phyloP scores from a whole-genome alignment of 495 filamentous ascomycete species.

The Bombardia bombarda region DNA sequence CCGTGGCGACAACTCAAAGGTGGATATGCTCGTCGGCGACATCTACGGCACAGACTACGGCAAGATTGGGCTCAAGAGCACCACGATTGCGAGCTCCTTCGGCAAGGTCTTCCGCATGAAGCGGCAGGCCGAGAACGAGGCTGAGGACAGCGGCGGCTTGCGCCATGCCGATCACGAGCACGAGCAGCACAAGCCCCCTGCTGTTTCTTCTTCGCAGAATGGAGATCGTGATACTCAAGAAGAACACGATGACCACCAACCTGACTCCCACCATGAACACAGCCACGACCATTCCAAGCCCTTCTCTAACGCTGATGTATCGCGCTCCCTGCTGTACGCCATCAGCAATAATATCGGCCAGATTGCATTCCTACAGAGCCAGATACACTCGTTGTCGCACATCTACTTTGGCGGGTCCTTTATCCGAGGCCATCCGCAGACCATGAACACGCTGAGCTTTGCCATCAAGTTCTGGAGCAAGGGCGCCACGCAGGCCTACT shows the following conservation, averaged over 20 bases:
- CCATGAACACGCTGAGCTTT: conserved; percentile 92
- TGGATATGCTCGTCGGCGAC: conserved; percentile 97
- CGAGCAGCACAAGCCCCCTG: conserved; percentile 2
- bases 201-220: conserved; percentile 9
- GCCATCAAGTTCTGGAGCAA: conserved; percentile 97
- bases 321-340: conserved; percentile 67
- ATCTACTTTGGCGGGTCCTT: conserved; percentile 98
- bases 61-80: conserved; percentile 91
- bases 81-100: conserved; percentile 89
- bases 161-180: conserved; percentile 39
- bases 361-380: conserved; percentile 90
- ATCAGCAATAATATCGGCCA: conserved; percentile 94
- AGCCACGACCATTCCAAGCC: conserved; percentile 15
- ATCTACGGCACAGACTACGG: conserved; percentile 95
- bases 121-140: conserved; percentile 58
- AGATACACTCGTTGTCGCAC: conserved; percentile 80
- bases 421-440: conserved; percentile 92
- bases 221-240: too few relatives aligned
- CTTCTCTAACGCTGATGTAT: conserved; percentile 44
- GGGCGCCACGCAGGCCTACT: conserved; percentile 90
- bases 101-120: conserved; percentile 93
- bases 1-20: conserved; percentile 78
- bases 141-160: conserved; percentile 66
- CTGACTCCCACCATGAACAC: neutral
- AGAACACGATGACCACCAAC: neutral